Conservation (phyloP, 805 yeast species). For the Kregervanrija delftensis region DNA sequence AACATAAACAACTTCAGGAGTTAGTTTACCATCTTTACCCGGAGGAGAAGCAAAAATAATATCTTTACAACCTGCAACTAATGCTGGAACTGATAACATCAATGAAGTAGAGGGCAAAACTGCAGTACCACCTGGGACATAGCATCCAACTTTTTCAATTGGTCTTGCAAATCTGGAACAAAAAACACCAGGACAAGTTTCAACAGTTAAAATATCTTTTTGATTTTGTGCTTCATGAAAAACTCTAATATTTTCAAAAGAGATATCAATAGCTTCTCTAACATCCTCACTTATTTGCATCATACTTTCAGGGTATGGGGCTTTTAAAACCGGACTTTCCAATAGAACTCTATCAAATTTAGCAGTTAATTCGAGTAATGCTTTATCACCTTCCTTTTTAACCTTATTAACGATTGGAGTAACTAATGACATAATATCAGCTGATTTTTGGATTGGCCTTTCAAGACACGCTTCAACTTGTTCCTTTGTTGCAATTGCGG, state of each 20-base stretch:
- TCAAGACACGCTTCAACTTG: conserved; percentile 59
- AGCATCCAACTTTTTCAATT: conserved; percentile 88
- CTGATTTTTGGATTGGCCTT: conserved; percentile 93
- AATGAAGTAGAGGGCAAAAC: conserved; percentile 95
- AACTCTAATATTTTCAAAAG: conserved; percentile 79
- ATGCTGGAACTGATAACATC: conserved; percentile 98
- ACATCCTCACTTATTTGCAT: conserved; percentile 70
- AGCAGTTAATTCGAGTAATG: conserved; percentile 80
- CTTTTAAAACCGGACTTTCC: conserved; percentile 64
- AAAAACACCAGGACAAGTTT: conserved; percentile 88
- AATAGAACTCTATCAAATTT: conserved; percentile 85
- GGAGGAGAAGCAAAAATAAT: conserved; percentile 95
- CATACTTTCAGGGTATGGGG: conserved; percentile 79
- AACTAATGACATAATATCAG: conserved; percentile 88
- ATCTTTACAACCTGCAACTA: conserved; percentile 93
- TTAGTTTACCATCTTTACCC: conserved; percentile 81
- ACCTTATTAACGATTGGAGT: conserved; percentile 83
- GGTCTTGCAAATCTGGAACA: conserved; percentile 96
- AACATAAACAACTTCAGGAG: conserved; percentile 96
- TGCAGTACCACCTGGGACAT: conserved; percentile 99
- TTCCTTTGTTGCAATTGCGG: conserved; percentile 30
- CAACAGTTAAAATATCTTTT: conserved; percentile 66
- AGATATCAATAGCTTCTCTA: conserved; percentile 80
- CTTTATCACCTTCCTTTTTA: conserved; percentile 72
- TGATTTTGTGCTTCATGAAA: conserved; percentile 94